Conservation (phyloP, 345 rosid species). For the Salix brachista region DNA sequence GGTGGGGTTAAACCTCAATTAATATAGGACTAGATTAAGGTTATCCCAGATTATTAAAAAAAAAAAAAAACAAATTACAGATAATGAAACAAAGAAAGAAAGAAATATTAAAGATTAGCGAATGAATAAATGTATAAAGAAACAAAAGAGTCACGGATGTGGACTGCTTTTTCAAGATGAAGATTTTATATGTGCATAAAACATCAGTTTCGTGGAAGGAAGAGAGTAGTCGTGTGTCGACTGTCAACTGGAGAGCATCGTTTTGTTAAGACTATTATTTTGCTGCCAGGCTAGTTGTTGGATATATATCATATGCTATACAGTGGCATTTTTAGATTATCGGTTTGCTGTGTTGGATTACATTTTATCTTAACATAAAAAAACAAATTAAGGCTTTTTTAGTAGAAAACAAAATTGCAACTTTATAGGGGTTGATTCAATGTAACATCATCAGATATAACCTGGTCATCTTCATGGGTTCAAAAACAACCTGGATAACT, state of each 20-base stretch:
- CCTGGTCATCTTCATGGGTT: accelerated
- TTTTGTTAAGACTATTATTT: background rate
- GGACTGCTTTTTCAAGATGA: constrained; percentile 3
- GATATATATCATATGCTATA: too few relatives aligned
- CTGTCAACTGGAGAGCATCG: background rate
- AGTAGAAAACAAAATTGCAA: too few relatives aligned
- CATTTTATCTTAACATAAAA: too few relatives aligned
- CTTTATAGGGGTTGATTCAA: accelerated
- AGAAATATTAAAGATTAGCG: constrained; percentile 3
- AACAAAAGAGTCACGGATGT: constrained; percentile 9
- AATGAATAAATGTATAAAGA: background rate
- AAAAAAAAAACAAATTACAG: too few relatives aligned
- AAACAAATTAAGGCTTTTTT: too few relatives aligned
- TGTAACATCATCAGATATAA: accelerated
- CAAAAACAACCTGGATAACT: accelerated
- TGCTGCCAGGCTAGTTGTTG: background rate
- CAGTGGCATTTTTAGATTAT: too few relatives aligned
- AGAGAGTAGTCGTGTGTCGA: constrained; percentile 12
- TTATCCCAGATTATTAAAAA: too few relatives aligned
- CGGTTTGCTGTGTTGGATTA: too few relatives aligned
- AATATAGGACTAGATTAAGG: too few relatives aligned
- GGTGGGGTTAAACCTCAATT: too few relatives aligned
- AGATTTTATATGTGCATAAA: background rate
- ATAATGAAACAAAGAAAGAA: background rate
- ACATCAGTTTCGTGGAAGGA: constrained; percentile 4